phyloP scores from a whole-genome alignment of 192 early-diverging fungal genomes.

The Geranomyces michiganensis region DNA sequence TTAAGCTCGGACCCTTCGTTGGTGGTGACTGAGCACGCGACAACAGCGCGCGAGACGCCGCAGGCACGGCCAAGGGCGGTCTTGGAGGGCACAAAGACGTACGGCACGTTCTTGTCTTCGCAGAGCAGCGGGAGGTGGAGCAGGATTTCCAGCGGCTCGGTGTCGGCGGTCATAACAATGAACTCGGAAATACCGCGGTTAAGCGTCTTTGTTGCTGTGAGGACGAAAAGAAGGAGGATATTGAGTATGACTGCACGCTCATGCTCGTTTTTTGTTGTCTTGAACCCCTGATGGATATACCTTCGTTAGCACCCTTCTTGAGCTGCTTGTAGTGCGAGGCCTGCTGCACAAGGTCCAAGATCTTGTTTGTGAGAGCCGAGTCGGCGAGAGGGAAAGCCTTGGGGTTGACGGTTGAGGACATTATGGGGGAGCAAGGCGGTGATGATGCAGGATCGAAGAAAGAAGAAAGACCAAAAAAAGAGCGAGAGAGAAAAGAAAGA shows the following conservation, averaged over 20 bases:
- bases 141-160: constrained; percentile 96
- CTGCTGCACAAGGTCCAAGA: constrained; percentile 97
- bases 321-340: constrained; percentile 99
- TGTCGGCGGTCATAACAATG: constrained; percentile 98
- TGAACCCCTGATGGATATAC: constrained; percentile 20
- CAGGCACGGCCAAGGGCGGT: constrained; percentile 95
- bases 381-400: constrained; percentile 71
- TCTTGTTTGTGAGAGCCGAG: constrained; percentile 83
- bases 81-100: constrained; percentile 98
- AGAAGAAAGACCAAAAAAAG: too few relatives aligned
- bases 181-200: constrained; percentile 99
- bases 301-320: constrained; percentile 99
- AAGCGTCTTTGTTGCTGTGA: constrained; percentile 92
- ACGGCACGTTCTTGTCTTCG: constrained; percentile 99
- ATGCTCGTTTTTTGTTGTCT: background rate
- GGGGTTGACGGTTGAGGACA: constrained; percentile 37
- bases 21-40: constrained; percentile 91
- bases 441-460: background rate
- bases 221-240: background rate
- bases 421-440: constrained; percentile 4
- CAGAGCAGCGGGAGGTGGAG: constrained; percentile 96
- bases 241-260: background rate
- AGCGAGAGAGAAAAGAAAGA: too few relatives aligned
- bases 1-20: constrained; percentile 97
- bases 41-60: constrained; percentile 92